A percentile compares a stretch with the other conserved stretches of the same genome.
Conservation (phyloP, 805 yeast species). For the Starmerella bombi region DNA sequence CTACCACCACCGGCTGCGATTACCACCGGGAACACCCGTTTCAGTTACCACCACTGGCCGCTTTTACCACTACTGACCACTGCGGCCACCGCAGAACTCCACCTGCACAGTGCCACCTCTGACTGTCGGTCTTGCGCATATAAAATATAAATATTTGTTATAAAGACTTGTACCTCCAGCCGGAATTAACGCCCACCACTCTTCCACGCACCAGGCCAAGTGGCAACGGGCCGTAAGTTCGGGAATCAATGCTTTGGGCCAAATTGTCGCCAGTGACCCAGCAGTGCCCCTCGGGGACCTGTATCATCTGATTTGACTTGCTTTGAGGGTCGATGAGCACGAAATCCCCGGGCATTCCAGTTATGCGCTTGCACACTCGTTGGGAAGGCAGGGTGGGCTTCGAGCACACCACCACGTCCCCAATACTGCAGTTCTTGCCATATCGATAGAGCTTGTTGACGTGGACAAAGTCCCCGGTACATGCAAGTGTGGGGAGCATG, state of each 20-base stretch:
- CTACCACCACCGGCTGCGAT: too few species aligned
- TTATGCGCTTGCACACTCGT: slow-evolving; percentile 80
- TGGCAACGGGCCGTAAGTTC: slow-evolving; percentile 83
- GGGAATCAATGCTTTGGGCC: slow-evolving; percentile 73
- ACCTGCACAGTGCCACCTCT: too few species aligned
- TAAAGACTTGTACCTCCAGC: neutral
- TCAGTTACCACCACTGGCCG: too few species aligned
- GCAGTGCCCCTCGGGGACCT: slow-evolving; percentile 85
- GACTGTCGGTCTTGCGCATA: too few species aligned
- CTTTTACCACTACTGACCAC: too few species aligned
- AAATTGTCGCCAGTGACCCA: slow-evolving; percentile 97
- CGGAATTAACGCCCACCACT: slow-evolving; percentile 28
- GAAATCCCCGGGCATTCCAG: slow-evolving; percentile 93
- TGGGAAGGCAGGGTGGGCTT: slow-evolving; percentile 83
- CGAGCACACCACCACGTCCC: slow-evolving; percentile 76
- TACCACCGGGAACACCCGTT: too few species aligned
- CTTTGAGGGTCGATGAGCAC: slow-evolving; percentile 59
- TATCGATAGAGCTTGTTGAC: slow-evolving; percentile 47
- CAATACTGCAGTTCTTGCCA: slow-evolving; percentile 58
- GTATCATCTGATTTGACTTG: slow-evolving; percentile 40
- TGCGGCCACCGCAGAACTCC: too few species aligned
- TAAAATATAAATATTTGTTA: too few species aligned
- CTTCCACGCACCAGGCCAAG: slow-evolving; percentile 80
- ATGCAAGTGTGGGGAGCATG: slow-evolving; percentile 81
- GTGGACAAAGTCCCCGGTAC: slow-evolving; percentile 64